Evolutionary conservation across 2,329 filamentous ascomycete genomes (phyloP).

Genomic region (Botryosphaeria dothidea): DNA sequence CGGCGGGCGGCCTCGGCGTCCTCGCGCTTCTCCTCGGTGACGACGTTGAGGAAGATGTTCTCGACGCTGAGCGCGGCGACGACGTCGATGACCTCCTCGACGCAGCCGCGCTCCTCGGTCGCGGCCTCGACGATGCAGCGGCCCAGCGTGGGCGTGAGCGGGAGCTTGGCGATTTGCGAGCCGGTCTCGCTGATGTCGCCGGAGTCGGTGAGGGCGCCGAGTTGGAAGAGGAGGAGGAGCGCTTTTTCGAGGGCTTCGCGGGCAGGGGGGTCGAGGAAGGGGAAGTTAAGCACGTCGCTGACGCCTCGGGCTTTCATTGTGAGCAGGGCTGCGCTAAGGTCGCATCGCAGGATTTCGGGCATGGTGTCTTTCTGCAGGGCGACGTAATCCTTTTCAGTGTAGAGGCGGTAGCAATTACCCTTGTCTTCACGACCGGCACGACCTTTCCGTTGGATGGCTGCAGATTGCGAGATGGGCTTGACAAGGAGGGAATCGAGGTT

Average conservation of each 20-base stretch:
- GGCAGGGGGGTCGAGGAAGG: constrained; percentile 80
- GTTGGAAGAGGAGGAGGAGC: constrained; percentile 73
- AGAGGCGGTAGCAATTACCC: constrained; percentile 87
- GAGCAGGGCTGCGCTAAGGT: constrained; percentile 80
- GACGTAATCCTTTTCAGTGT: constrained; percentile 76
- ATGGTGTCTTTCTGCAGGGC: constrained; percentile 70
- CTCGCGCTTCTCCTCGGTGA: constrained; percentile 62
- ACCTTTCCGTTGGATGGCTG: constrained; percentile 86
- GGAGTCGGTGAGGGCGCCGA: constrained; percentile 72
- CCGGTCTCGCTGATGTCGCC: constrained; percentile 75
- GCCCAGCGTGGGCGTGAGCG: constrained; percentile 77
- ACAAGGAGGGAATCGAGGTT: constrained; percentile 89
- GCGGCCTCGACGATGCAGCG: constrained; percentile 81
- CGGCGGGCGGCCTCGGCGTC: constrained; percentile 57
- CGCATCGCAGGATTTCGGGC: constrained; percentile 88
- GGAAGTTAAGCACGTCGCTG: constrained; percentile 77
- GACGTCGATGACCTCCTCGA: constrained; percentile 84
- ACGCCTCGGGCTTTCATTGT: constrained; percentile 94
- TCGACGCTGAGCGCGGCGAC: constrained; percentile 67
- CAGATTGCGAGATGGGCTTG: constrained; percentile 89
- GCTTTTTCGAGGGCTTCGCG: constrained; percentile 79
- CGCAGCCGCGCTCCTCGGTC: constrained; percentile 67
- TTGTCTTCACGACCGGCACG: constrained; percentile 90
- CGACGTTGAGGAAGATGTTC: constrained; percentile 61
- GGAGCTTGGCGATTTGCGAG: constrained; percentile 76